Base-by-base conservation (phyloP, 192 early-diverging fungal genomes). In the Rhizoclosmatium sp. region DNA sequence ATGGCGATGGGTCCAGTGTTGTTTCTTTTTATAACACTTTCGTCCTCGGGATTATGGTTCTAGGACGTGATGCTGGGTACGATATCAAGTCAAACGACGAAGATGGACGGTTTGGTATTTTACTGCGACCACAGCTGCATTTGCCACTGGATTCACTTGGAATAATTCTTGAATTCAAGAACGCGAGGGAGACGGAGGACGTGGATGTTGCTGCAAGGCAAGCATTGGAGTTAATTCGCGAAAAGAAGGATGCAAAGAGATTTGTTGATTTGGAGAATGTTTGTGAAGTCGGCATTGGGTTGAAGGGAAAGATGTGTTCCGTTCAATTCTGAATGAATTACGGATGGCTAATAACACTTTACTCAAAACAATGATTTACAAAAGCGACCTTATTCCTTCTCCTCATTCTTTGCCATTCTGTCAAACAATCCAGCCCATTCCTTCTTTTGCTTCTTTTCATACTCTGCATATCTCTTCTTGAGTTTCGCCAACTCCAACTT, bases 391-490 rank as follows among this genome's bases (percentile, higher is more conserved):
- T 31, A 31, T 31, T 31, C 31, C 31, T 31, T 31, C 31, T 31
- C 31, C 31, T 31, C 31, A 31, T 31, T 31, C 31, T 31, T 31
- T 31, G 31, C 31, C 78, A 58, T 79, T 14, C 78, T 47, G 42
- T 84, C 71, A 66, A 85, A 85, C 79, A 86, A 76, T 2, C 84
- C 84, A 48, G 59, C 74, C 64, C 67, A 84, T 60, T 82, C 86
- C 73, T 86, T 72, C 77, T 72, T 71, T 48, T 70, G 69, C 82
- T 87, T 87, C 59, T 77, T 71, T 9, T 82, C 82, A 41, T 69
- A 68, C 64, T 84, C 82, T 73, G 76, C 75, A 19, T 80, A 45
- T 48, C 47, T 9, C 65, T 45, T 65, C 41, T 49, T 51, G 16
- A 85, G 66, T 44, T 49, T 77, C 19, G 58, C 56, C 3, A 87